phyloP scores from a whole-genome alignment of 306 rosid species.

The Acmispon strigosus region DNA sequence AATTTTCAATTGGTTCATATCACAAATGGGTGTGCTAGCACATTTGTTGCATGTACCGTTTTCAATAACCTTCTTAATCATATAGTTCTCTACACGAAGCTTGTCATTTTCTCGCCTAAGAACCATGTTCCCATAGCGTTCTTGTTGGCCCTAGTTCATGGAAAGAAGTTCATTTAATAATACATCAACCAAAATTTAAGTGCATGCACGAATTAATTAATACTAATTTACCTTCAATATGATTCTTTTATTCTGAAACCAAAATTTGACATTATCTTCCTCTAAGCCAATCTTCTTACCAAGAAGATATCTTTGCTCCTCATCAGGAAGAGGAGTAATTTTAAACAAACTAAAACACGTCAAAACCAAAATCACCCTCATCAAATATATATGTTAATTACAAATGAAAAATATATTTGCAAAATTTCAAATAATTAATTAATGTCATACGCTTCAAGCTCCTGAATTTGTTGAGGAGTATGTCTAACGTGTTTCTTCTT shows the following conservation, averaged over 20 bases:
- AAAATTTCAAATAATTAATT: not conserved
- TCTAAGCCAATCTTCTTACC: conserved; percentile 65
- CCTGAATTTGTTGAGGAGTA: conserved; percentile 75
- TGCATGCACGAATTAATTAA: not conserved
- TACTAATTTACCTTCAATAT: conserved; percentile 68
- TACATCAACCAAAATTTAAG: not conserved
- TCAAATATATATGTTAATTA: not conserved
- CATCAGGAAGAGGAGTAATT: conserved; percentile 89
- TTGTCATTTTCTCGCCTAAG: conserved; percentile 79
- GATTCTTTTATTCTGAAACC: conserved; percentile 92
- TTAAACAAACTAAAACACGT: conserved; percentile 58
- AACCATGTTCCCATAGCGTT: conserved; percentile 77
- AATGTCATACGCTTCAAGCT: conserved; percentile 67
- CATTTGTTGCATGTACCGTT: conserved; percentile 61
- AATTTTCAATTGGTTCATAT: conserved; percentile 67
- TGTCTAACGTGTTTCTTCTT: conserved; percentile 83
- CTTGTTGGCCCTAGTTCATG: conserved; percentile 61
- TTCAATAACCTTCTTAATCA: conserved; percentile 63
- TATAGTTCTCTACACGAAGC: conserved; percentile 67
- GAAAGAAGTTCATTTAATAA: not conserved
- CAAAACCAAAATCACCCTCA: not conserved
- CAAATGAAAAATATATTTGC: not conserved
- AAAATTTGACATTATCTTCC: conserved; percentile 78
- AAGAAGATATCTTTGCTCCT: conserved; percentile 77
- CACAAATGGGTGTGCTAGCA: conserved; percentile 15